Evolutionary conservation across 176 grass and related monocot species (phyloP).

Genomic region (Thalia dealbata): DNA sequence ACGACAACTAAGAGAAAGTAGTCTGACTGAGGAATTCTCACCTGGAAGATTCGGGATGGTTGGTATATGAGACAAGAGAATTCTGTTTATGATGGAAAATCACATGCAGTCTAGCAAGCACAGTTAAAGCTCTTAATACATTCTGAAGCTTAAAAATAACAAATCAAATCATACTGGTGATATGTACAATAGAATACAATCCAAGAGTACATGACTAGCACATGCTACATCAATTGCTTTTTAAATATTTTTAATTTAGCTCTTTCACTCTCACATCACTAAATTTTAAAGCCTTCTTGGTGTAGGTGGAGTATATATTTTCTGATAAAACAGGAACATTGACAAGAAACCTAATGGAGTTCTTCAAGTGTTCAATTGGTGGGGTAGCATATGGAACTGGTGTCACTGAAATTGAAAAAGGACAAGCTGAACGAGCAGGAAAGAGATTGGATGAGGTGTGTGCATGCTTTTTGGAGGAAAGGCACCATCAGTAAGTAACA

Average conservation of each 20-base stretch:
- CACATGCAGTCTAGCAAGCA: background rate
- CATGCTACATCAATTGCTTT: background rate
- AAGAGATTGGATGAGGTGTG: conserved; percentile 62
- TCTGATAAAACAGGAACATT: conserved; percentile 99
- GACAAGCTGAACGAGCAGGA: conserved; percentile 60
- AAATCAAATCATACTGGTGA: background rate
- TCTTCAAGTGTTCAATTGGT: conserved; percentile 98
- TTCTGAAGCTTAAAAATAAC: background rate
- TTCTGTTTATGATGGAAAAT: background rate
- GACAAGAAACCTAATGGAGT: conserved; percentile 99
- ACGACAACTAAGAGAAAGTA: background rate
- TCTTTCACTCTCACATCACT: conserved; percentile 5
- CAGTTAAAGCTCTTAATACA: background rate
- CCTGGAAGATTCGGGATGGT: background rate
- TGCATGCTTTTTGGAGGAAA: background rate
- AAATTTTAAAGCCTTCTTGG: conserved; percentile 20
- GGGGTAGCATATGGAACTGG: conserved; percentile 93
- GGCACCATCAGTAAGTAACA: background rate
- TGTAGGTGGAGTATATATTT: conserved; percentile 98
- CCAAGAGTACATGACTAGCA: too few relatives aligned
- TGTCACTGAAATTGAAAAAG: conserved; percentile 87
- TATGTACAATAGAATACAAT: background rate
- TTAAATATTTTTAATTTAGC: background rate
- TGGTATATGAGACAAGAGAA: background rate
- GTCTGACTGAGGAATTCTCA: background rate